Base-by-base conservation (phyloP, 345 rosid species). In the Barbarea vulgaris region DNA sequence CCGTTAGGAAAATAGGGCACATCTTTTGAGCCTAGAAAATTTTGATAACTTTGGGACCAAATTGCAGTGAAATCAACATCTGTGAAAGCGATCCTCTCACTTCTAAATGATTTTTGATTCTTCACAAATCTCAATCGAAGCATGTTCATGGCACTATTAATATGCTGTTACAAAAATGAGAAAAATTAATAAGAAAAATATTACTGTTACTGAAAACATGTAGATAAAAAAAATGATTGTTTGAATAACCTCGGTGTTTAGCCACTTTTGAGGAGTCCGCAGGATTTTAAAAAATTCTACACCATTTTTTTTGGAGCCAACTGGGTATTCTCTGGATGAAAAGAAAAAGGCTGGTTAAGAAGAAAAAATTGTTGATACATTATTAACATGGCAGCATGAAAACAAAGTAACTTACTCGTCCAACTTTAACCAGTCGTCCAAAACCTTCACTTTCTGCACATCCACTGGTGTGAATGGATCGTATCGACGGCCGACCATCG, bases 261-360 rank as follows among this genome's bases (percentile, higher is more conserved):
- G 68, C 53, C 68, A 64, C 1, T 44, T n/a, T n/a, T 64, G 54
- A 64, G 68, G 54, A 27, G 54, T 64, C 4, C 68, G n/a, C 0
- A 64, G 36, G 44, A 22, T 9, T 22, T 13, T 62, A 24, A 22
- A 62, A 5, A 62, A 62, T 0, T 14, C 34, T 22, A 62, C 68
- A 63, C 11, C 48, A 60, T 60, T 60, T 6, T 60, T 21, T 37
- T 21, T 46, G 4, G 27, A 59, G 7, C 44, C 46, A 11, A 59
- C 18, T 59, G 65, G 48, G 6, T 60, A 60, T 13, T 60, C 28
- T 3, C 11, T 60, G 31, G 31, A 60, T 6, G 18, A 33, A 37
- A 60, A 1, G 11, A 3, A 36, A 31, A 31, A 0, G 1, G 7
- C 34, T 1, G 7, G 7, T 31, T 31, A 31, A 31, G 7, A 31